Evolutionary conservation across 257 asterid genomes (phyloP).

Genomic region (Nicotiana attenuata): DNA sequence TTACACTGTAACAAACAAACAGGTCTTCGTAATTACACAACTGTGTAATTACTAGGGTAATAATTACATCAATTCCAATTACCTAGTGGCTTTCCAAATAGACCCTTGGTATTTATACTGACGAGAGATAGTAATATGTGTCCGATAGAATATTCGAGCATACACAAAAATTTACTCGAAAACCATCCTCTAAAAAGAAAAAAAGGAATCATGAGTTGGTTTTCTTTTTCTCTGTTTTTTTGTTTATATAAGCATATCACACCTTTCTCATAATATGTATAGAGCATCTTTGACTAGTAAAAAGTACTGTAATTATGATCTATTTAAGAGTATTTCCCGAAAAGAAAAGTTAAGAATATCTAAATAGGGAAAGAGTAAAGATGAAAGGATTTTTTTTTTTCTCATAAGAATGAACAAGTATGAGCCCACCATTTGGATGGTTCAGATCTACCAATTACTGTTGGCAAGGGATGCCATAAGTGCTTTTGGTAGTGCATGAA

Average conservation of each 20-base stretch:
- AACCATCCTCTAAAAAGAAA: no score
- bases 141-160: no score
- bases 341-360: background rate
- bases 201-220: no score
- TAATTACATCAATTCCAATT: no score
- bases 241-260: background rate
- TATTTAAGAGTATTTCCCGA: background rate
- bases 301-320: background rate
- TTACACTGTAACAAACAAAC: no score
- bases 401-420: background rate
- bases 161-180: no score
- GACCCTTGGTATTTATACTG: no score
- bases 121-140: no score
- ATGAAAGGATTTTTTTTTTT: background rate
- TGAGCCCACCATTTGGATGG: constrained; percentile 49
- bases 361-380: background rate
- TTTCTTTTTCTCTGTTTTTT: no score
- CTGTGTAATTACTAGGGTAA: no score
- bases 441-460: constrained; percentile 52
- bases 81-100: no score
- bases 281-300: background rate
- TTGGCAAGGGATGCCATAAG: constrained; percentile 41
- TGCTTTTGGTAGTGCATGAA: constrained; percentile 44
- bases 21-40: no score
- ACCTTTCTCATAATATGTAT: background rate